Evolutionary conservation across 1,284 basidiomycete species (phyloP), one percentile per base, ranked within the genome.

Genomic region (Rhodotorula sp.): DNA sequence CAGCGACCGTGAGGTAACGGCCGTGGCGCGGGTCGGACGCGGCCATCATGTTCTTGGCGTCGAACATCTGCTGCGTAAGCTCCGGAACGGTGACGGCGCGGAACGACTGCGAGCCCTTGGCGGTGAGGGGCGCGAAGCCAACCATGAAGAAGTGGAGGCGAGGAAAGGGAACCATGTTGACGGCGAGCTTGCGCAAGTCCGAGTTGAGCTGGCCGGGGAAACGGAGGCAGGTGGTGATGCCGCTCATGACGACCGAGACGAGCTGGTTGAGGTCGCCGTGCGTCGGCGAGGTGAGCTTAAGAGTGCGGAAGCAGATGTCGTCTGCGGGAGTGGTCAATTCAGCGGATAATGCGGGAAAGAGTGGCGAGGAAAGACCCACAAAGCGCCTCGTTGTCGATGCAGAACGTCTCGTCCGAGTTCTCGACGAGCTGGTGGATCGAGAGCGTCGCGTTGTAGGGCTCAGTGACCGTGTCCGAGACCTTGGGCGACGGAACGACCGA

Each of bases 101-200:
- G 72, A 70, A 76, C 51, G 67, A 65, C 78, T 92, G 90, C 81
- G 91, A 94, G 72, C 92, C 92, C 53, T 92, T 89, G 46, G 94
- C 91, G 69, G 94, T 96, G 70, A 98, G 84, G 49, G 94, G 94
- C 70, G 95, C 94, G 77, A 92, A 97, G 75, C 94, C 94, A 76
- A 93, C 93, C 89, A 96, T 92, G 87, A 98, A 97, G 88, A 98
- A 98, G 83, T 98, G 95, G 55, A 98, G 89, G 89, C 94, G 74
- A 52, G 76, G 76, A 74, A 77, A 78, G 54, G 76, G 77, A 44
- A 81, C 79, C 93, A 98, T 94, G 89, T 98, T 98, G 81, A 97
- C 94, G 74, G 94, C 94, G 76, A 98, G 85, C 84, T 98, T 98
- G 67, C 72, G 86, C 65, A 98, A 86, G 80, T 98, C 94, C 65